Conservation (phyloP, 1,284 basidiomycete genomes). For the Sphaerobolus stellatus region DNA sequence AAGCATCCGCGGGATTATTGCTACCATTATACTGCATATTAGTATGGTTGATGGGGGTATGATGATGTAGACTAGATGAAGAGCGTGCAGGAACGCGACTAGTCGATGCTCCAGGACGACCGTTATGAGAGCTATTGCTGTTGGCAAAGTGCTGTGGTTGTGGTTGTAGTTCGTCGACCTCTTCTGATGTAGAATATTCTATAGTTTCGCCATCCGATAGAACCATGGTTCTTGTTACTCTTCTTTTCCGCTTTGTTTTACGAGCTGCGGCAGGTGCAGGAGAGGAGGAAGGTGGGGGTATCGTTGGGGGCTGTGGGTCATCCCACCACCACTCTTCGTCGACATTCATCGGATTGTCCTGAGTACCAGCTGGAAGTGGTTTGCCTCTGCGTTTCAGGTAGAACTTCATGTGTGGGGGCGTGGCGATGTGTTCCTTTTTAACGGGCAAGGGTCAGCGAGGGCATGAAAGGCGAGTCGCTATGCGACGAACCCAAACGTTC, state of each 20-base stretch:
- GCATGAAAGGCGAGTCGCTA: neutral
- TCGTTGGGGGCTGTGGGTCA: neutral
- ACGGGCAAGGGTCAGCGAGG: constrained; percentile 1
- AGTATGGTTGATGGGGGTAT: too few relatives aligned
- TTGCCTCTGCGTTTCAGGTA: neutral
- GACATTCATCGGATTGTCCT: constrained; percentile 3
- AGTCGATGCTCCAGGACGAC: too few relatives aligned
- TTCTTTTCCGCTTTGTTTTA: neutral
- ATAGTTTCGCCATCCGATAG: constrained; percentile 4
- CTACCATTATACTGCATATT: too few relatives aligned
- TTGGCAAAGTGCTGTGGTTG: neutral
- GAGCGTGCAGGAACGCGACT: too few relatives aligned
- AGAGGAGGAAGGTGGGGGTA: neutral
- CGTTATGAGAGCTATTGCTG: neutral
- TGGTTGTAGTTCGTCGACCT: neutral
- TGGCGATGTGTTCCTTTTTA: constrained; percentile 2
- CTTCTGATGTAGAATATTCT: constrained; percentile 5
- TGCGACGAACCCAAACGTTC: constrained; percentile 3
- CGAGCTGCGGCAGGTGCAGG: neutral
- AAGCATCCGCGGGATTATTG: too few relatives aligned
- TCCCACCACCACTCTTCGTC: neutral
- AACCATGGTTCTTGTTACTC: neutral
- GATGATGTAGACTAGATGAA: too few relatives aligned
- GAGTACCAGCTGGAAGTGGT: neutral
- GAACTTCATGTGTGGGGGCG: neutral